phyloP scores from a whole-genome alignment of 495 filamentous ascomycete species.

The Hyaloscypha finlandica region DNA sequence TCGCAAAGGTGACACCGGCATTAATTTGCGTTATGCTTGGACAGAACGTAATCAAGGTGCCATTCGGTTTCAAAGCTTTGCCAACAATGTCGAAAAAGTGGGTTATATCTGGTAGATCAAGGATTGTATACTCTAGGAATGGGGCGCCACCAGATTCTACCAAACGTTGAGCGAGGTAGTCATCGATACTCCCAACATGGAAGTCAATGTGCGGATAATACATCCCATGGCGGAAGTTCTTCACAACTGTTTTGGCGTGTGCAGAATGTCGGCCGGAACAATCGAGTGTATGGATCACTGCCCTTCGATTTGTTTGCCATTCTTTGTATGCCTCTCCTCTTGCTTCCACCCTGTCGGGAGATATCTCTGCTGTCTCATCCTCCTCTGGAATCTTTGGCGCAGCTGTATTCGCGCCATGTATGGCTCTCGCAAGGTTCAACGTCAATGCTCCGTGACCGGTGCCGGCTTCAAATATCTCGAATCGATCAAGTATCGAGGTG shows the following conservation, averaged over 20 bases:
- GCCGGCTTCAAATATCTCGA: constrained; percentile 80
- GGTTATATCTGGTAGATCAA: constrained; percentile 69
- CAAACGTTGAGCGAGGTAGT: constrained; percentile 60
- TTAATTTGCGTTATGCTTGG: constrained; percentile 78
- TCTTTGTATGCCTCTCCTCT: constrained; percentile 22
- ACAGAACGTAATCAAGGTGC: constrained; percentile 66
- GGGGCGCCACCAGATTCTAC: constrained; percentile 42
- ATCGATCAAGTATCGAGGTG: constrained; percentile 27
- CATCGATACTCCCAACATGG: constrained; percentile 62
- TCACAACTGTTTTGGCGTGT: constrained; percentile 60
- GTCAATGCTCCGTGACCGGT: constrained; percentile 80
- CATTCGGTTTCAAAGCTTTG: constrained; percentile 59
- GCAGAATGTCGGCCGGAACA: constrained; percentile 56
- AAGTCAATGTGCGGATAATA: constrained; percentile 71
- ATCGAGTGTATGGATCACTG: constrained; percentile 73
- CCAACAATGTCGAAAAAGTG: constrained; percentile 58
- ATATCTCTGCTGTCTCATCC: constrained; percentile 17
- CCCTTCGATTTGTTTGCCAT: constrained; percentile 56
- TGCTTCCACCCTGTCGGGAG: constrained; percentile 36
- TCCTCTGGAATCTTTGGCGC: constrained; percentile 23
- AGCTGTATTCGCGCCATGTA: constrained; percentile 68
- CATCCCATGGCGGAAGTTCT: constrained; percentile 67
- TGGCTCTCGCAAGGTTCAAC: constrained; percentile 69
- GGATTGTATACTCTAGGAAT: constrained; percentile 67
- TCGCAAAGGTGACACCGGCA: constrained; percentile 56